A percentile compares a stretch with the other conserved stretches of the same genome.
Conservation (phyloP, 768 basidiomycete species). For the Mycena alexandri region DNA sequence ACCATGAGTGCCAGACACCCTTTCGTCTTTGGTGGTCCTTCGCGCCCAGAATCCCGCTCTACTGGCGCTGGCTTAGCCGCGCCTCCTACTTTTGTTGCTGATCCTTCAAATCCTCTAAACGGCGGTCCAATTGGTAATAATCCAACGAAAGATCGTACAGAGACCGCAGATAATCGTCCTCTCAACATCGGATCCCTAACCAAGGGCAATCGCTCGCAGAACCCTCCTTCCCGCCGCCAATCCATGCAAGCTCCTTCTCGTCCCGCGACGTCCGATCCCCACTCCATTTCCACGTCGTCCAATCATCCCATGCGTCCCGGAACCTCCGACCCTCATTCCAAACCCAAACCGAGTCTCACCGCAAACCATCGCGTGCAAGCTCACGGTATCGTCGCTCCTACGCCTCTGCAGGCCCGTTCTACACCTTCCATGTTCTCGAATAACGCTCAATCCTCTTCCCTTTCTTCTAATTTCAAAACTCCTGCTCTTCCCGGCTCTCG, state of each 20-base stretch:
- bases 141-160: conserved; percentile 10
- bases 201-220: conserved; percentile 22
- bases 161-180: conserved; percentile 13
- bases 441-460: not conserved
- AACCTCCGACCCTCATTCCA: conserved; percentile 30
- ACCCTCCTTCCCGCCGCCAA: conserved; percentile 25
- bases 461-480: conserved; percentile 23
- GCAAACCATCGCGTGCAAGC: conserved; percentile 31
- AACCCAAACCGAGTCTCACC: conserved; percentile 3
- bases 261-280: conserved; percentile 18
- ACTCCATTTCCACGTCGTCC: not conserved
- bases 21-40: conserved; percentile 12
- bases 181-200: conserved; percentile 32
- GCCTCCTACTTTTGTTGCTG: conserved; percentile 25
- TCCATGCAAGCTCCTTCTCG: conserved; percentile 27
- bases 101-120: conserved; percentile 33
- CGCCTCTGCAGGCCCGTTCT: conserved; percentile 27
- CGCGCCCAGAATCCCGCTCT: conserved; percentile 26
- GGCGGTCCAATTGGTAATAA: conserved; percentile 3
- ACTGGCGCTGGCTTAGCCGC: not conserved
- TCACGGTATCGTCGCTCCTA: conserved; percentile 27
- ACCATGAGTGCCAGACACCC: conserved; percentile 26
- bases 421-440: conserved; percentile 25
- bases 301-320: conserved; percentile 13
- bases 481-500: conserved; percentile 23